Evolutionary conservation across 169 alveolate genomes (phyloP), one percentile per base, ranked within the genome.

Genomic region (Blepharisma undulans): DNA sequence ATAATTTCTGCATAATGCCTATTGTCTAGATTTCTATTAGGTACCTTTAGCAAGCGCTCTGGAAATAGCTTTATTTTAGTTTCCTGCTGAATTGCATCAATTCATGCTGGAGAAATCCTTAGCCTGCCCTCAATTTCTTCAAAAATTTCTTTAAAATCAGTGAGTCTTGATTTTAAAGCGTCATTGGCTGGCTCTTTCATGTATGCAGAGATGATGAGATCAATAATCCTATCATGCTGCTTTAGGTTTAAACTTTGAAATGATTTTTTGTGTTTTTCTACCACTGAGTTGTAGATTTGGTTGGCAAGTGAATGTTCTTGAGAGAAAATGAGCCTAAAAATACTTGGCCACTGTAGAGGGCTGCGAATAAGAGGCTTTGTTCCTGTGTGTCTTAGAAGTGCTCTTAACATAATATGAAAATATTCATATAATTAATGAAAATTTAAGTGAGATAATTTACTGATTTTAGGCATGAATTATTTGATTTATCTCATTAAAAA

Each of bases 71-170:
- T 19, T 8, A 86, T 25, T 19, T 72, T 27, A 8, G 72, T 21
- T 71, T 86, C 60, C 22, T 27, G 27, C 72, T 86, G 84, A 66
- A 86, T 29, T 21, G 91, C 91, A 10, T 72, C 59, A 19, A 86
- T 27, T 29, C 84, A 86, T 1, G 84, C 74, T 22, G 48, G 25
- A 22, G 91, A 30, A 25, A 82, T 32, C 76, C 89, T 21, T 14
- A 82, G 33, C 3, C 60, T 18, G 21, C 89, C 89, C 7, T 82
- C 60, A n/a, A 16, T 22, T 32, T 19, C 60, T 60, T 32, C 29
- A 59, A 25, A 78, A 4, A 25, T 29, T 36, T 8, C 29, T 21
- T 25, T 7, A 32, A 29, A 32, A 12, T 78, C 86, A 27, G 34
- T 29, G 60, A 27, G 34, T 29, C 34, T 32, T 29, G 29, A 1